Evolutionary conservation across 1,284 basidiomycete species (phyloP), one percentile per base, ranked within the genome.

Genomic region (Ustilago trichophora): DNA sequence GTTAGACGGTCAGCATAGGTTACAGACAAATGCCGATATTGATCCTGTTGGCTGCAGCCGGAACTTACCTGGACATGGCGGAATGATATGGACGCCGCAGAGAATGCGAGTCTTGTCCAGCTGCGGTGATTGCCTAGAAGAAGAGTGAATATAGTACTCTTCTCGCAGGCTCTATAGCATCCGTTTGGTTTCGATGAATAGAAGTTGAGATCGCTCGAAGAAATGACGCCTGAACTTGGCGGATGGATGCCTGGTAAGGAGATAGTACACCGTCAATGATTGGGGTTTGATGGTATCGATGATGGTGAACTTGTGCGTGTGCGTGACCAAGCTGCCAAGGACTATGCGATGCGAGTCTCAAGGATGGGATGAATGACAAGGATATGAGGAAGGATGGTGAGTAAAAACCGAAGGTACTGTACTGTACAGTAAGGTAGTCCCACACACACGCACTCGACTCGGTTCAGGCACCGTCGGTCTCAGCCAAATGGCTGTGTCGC

Each of bases 61-160:
- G 21, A 26, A 29, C 48, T 41, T 24, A 50, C 48, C 48, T 54
- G 3, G 48, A 58, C 56, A 51, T 47, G 48, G 22, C 16, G 37
- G 24, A 16, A 19, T 18, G 5, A 21, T n/a, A 21, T 15, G 19
- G 19, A 25, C 33, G 46, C 35, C 34, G 40, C 41, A 26, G 46
- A 25, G 25, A 37, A 38, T 44, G 44, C 12, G 22, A 8, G 8
- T 21, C 19, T 21, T 13, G 21, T 24, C 18, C 8, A 2, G n/a
- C 33, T 16, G n/a, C 33, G 11, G n/a, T n/a, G n/a, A n/a, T n/a
- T n/a, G n/a, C n/a, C n/a, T n/a, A n/a, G n/a, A n/a, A n/a, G n/a
- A n/a, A n/a, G n/a, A n/a, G n/a, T n/a, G n/a, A n/a, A n/a, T n/a
- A n/a, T n/a, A n/a, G n/a, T n/a, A n/a, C n/a, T n/a, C n/a, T n/a